A percentile compares a stretch with the other conserved stretches of the same genome.
Evolutionary conservation across 768 basidiomycete genomes (phyloP).

Genomic region (Boletales sp.): DNA sequence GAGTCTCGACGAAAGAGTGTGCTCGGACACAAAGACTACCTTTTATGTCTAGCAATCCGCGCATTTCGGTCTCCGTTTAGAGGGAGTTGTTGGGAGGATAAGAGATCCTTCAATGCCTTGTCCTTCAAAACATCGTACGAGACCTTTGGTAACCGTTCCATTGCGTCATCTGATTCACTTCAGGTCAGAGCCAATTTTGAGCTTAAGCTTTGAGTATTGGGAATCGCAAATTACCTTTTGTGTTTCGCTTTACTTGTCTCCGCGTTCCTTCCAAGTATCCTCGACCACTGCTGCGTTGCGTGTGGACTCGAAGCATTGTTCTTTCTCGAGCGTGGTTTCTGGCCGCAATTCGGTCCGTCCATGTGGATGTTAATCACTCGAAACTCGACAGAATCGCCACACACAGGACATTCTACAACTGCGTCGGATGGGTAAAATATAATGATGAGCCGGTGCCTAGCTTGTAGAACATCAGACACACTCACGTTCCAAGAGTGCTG

Average conservation of each 20-base stretch:
- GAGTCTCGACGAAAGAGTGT: background rate
- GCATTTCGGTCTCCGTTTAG: constrained; percentile 48
- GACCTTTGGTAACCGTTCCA: constrained; percentile 55
- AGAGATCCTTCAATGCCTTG: constrained; percentile 52
- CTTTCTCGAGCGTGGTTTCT: constrained; percentile 12
- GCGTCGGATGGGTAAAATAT: constrained; percentile 26
- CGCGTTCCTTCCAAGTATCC: constrained; percentile 30
- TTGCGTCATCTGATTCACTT: constrained; percentile 31
- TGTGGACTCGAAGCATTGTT: constrained; percentile 23
- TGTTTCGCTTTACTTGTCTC: constrained; percentile 45
- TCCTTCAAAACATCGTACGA: constrained; percentile 66
- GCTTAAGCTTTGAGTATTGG: background rate
- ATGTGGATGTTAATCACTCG: constrained; percentile 61
- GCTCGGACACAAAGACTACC: constrained; percentile 32
- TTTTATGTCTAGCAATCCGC: constrained; percentile 57
- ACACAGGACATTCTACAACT: constrained; percentile 61
- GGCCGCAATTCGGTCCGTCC: constrained; percentile 50
- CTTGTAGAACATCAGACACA: background rate
- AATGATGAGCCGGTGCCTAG: background rate
- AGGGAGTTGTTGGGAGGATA: constrained; percentile 48
- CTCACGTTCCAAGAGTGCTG: constrained; percentile 23
- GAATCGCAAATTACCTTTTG: constrained; percentile 13
- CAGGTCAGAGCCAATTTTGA: constrained; percentile 18
- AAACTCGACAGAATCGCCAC: constrained; percentile 42
- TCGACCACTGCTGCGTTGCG: constrained; percentile 40